These are phyloP conservation scores for Boletus rubescentipes DNA, from an alignment of 768 basidiomycete species.

Conservation along the genomic window DNA sequence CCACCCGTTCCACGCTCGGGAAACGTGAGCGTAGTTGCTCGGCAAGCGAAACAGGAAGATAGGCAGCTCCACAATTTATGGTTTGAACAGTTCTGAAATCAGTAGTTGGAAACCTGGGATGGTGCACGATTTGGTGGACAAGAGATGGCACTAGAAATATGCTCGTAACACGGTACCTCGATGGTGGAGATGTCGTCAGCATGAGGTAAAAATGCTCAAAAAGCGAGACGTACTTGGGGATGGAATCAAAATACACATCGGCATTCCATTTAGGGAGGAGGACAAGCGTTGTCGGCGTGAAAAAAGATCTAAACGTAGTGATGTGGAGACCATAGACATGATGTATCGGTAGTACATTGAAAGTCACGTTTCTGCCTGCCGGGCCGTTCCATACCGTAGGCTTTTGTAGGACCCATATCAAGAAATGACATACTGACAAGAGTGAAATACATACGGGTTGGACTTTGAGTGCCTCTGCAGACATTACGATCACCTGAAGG, in stretches of 20 bases:
- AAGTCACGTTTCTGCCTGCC: constrained; percentile 44
- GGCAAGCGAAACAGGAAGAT: constrained; percentile 58
- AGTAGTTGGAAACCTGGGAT: constrained; percentile 42
- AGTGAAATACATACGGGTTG: constrained; percentile 35
- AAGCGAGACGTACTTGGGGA: constrained; percentile 52
- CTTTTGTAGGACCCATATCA: constrained; percentile 24
- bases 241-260: constrained; percentile 46
- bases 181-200: neutral
- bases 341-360: constrained; percentile 67
- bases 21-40: constrained; percentile 40
- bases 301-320: constrained; percentile 48
- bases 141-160: constrained; percentile 61
- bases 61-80: constrained; percentile 59
- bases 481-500: constrained; percentile 36
- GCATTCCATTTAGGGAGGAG: constrained; percentile 63
- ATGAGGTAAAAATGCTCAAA: neutral
- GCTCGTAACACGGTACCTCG: constrained; percentile 53
- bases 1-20: constrained; percentile 33
- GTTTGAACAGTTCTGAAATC: constrained; percentile 52
- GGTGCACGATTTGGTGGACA: constrained; percentile 61
- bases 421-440: neutral
- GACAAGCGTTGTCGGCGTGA: constrained; percentile 47
- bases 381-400: constrained; percentile 40
- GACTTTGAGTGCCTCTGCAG: constrained; percentile 33
- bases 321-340: constrained; percentile 64